These are phyloP conservation scores for Cercospora sp. DNA, from an alignment of 2,329 filamentous ascomycete genomes.

Conservation along the genomic window DNA sequence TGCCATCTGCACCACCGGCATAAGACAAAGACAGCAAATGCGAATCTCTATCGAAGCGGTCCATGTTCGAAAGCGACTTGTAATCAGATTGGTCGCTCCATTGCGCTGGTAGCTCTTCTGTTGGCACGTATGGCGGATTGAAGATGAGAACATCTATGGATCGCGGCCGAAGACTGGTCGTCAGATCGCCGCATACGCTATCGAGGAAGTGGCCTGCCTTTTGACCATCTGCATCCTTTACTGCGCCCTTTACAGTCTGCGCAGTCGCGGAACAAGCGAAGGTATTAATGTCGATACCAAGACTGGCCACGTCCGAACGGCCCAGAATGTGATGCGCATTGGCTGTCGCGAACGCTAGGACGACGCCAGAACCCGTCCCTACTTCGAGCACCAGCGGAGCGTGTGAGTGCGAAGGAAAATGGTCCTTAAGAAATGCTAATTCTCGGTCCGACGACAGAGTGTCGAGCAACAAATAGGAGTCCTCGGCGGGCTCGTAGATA, in stretches of 20 bases:
- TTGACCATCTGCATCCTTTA: slow-evolving; percentile 34
- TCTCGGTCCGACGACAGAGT: slow-evolving; percentile 75
- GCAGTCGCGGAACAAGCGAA: slow-evolving; percentile 77
- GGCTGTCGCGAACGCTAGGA: slow-evolving; percentile 83
- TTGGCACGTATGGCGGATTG: slow-evolving; percentile 96
- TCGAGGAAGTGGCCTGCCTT: slow-evolving; percentile 59
- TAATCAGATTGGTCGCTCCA: slow-evolving; percentile 7
- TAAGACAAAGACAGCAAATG: slow-evolving; percentile 83
- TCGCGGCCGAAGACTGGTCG: slow-evolving; percentile 57
- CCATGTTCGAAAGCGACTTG: slow-evolving; percentile 16
- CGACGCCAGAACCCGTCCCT: slow-evolving; percentile 87
- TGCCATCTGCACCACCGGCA: slow-evolving; percentile 84
- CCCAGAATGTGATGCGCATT: slow-evolving; percentile 73
- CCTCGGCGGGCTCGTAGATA: slow-evolving; percentile 93
- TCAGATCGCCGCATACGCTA: slow-evolving; percentile 69
- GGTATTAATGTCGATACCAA: slow-evolving; percentile 81
- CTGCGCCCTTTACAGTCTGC: slow-evolving; percentile 62
- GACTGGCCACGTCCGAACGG: slow-evolving; percentile 65
- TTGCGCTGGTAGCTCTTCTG: slow-evolving; percentile 64
- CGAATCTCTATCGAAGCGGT: slow-evolving; percentile 73
- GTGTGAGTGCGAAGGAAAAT: slow-evolving; percentile 52
- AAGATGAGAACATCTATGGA: slow-evolving; percentile 84
- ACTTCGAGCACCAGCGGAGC: slow-evolving; percentile 73
- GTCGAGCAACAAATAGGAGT: slow-evolving; percentile 91
- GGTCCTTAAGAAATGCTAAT: slow-evolving; percentile 63